These are phyloP conservation scores for Myxozyma sirexii DNA, from an alignment of 805 yeast species.

Conservation along the genomic window DNA sequence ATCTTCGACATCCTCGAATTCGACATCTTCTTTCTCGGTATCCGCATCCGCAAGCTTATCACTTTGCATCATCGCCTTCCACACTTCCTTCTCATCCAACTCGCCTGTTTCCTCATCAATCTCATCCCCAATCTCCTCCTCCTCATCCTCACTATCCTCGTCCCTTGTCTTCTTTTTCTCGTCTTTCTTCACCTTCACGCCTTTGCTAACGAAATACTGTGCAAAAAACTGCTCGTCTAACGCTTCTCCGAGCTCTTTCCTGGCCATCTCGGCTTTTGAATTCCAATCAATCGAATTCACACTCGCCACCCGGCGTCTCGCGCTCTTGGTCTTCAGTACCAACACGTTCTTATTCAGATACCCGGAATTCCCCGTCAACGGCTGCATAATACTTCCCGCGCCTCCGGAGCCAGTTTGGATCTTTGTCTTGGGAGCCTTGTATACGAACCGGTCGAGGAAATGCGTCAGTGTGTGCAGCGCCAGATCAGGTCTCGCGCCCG, in stretches of 20 bases:
- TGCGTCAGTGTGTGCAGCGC: conserved; percentile 85
- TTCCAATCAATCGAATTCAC: conserved; percentile 87
- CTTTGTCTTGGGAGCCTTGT: conserved; percentile 84
- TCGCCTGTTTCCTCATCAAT: conserved; percentile 63
- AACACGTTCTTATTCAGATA: conserved; percentile 38
- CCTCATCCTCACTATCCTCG: conserved; percentile 45
- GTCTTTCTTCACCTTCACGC: conserved; percentile 41
- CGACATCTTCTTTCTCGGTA: conserved; percentile 47
- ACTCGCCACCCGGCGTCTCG: conserved; percentile 64
- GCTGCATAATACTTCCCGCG: conserved; percentile 97
- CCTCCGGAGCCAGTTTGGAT: conserved; percentile 23
- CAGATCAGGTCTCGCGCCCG: conserved; percentile 76
- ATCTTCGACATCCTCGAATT: conserved; percentile 38
- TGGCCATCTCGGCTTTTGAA: conserved; percentile 60
- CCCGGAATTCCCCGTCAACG: conserved; percentile 56
- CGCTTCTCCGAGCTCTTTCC: conserved; percentile 3
- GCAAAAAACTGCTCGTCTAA: conserved; percentile 63
- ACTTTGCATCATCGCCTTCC: conserved; percentile 77
- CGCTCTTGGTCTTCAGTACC: conserved; percentile 42
- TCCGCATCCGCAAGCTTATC: conserved; percentile 56
- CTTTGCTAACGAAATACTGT: conserved; percentile 34
- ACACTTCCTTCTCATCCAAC: conserved; percentile 67
- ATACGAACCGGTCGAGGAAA: conserved; percentile 93
- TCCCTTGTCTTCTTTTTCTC: conserved; percentile 43
- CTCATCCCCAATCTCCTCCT: conserved; percentile 58